Percentiles rank a stretch among this genome's conserved stretches.
Evolutionary conservation across 176 grass and related monocot genomes (phyloP).

Genomic region (Ensete glaucum): DNA sequence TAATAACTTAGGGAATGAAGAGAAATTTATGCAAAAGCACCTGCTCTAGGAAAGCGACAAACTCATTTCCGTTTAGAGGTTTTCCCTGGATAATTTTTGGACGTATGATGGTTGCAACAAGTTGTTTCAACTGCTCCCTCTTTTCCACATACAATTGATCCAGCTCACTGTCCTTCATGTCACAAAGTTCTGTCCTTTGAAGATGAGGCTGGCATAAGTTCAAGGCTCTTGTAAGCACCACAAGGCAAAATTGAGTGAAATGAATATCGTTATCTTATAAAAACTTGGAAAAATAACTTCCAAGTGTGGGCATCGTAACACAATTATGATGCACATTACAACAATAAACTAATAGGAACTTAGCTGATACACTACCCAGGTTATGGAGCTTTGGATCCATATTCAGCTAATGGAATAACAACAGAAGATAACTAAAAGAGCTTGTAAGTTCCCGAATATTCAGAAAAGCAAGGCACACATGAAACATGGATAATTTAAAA

Average conservation of each 20-base stretch:
- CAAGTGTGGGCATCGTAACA: no score
- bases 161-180: slow-evolving; percentile 65
- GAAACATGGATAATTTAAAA: no score
- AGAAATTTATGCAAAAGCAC: slow-evolving; percentile 22
- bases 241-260: not conserved
- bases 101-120: slow-evolving; percentile 67
- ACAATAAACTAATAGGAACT: no score
- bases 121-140: slow-evolving; percentile 68
- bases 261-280: not conserved
- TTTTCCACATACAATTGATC: slow-evolving; percentile 60
- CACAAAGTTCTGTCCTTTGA: slow-evolving; percentile 92
- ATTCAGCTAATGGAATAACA: no score
- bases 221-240: not conserved
- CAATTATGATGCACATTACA: no score
- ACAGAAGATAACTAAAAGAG: no score
- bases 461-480: no score
- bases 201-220: slow-evolving; percentile 69
- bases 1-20: not conserved
- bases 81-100: slow-evolving; percentile 83
- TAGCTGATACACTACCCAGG: no score
- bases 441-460: no score
- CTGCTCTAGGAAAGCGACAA: slow-evolving; percentile 76
- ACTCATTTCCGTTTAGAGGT: slow-evolving; percentile 76
- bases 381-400: no score
- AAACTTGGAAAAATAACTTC: not conserved